Conservation (phyloP, 1,284 basidiomycete genomes). For the Cutaneotrichosporon mucoides region DNA sequence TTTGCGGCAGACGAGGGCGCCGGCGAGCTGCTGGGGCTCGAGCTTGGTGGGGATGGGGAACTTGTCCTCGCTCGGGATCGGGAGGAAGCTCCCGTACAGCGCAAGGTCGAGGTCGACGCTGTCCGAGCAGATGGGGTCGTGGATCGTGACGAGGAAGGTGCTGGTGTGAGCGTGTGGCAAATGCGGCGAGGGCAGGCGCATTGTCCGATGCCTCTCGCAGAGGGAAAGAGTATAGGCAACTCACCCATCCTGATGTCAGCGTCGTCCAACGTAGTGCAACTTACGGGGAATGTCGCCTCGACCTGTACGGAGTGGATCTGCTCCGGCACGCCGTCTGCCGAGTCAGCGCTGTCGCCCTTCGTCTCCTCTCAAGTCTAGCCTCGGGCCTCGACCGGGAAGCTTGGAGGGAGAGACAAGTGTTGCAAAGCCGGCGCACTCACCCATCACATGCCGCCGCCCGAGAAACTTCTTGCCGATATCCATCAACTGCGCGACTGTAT, state of each 20-base stretch:
- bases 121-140: constrained; percentile 85
- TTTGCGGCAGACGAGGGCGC: constrained; percentile 66
- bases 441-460: constrained; percentile 82
- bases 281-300: constrained; percentile 82
- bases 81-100: constrained; percentile 88
- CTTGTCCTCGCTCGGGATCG: constrained; percentile 62
- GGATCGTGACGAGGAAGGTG: constrained; percentile 90
- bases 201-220: too few relatives aligned
- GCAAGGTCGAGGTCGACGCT: constrained; percentile 72
- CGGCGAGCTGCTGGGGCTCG: constrained; percentile 62
- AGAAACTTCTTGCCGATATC: constrained; percentile 83
- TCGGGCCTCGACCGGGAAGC: too few relatives aligned
- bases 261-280: constrained; percentile 22
- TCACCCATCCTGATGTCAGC: constrained; percentile 29
- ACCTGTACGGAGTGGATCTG: constrained; percentile 77
- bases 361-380: too few relatives aligned
- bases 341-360: neutral
- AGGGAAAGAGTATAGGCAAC: too few relatives aligned
- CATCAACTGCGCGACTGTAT: constrained; percentile 87
- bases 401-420: too few relatives aligned
- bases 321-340: constrained; percentile 39
- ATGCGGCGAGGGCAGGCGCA: too few relatives aligned
- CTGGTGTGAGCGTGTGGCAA: constrained; percentile 48
- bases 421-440: constrained; percentile 13
- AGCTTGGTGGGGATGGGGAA: constrained; percentile 61